Evolutionary conservation across 768 basidiomycete species (phyloP).

Genomic region (Scleroderma bovista): DNA sequence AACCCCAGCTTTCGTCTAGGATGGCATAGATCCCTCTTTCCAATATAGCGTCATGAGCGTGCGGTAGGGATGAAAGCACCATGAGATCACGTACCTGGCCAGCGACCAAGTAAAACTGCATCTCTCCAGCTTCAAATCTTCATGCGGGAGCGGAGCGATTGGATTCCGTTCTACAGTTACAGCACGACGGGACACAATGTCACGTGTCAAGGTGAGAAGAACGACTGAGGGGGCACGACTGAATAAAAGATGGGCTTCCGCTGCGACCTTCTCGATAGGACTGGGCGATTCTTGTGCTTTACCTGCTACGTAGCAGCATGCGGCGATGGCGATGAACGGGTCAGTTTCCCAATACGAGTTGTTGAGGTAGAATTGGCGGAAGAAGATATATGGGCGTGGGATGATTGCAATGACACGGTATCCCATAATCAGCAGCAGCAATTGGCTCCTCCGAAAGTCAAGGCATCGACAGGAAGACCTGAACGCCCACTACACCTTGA

Average conservation of each 20-base stretch:
- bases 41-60: constrained; percentile 76
- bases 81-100: constrained; percentile 93
- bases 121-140: constrained; percentile 90
- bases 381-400: constrained; percentile 93
- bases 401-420: constrained; percentile 93
- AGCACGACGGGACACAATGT: neutral
- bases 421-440: too few relatives aligned
- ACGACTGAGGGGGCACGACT: constrained; percentile 39
- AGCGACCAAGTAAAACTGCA: constrained; percentile 98
- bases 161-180: constrained; percentile 57
- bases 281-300: constrained; percentile 95
- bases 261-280: constrained; percentile 88
- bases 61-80: constrained; percentile 93
- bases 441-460: too few relatives aligned
- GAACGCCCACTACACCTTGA: too few relatives aligned
- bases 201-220: neutral
- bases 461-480: too few relatives aligned
- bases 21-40: constrained; percentile 39
- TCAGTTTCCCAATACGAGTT: constrained; percentile 96
- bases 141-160: constrained; percentile 79
- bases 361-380: constrained; percentile 95
- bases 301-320: constrained; percentile 93
- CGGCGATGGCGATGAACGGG: constrained; percentile 86
- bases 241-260: constrained; percentile 77
- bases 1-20: constrained; percentile 51